Evolutionary conservation across 2,329 filamentous ascomycete species (phyloP), one percentile per base, ranked within the genome.

Genomic region (Monosporascus sp.): DNA sequence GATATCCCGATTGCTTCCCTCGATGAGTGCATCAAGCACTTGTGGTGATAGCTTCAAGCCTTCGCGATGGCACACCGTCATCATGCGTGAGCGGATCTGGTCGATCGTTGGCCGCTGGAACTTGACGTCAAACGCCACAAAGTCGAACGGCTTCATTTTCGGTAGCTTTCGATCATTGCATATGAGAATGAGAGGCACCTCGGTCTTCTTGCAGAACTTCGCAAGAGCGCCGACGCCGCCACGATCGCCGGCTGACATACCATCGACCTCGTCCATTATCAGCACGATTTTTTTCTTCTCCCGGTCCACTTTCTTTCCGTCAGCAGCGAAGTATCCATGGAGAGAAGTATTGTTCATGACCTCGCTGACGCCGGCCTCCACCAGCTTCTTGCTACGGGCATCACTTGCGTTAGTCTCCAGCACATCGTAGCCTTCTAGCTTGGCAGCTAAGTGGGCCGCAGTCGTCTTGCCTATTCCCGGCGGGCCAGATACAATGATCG

Each of bases 201-300:
- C 86, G 0, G 92, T 94, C 78, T 96, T 97, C 75, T 90, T 96
- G 79, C 93, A 97, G 51, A 96, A 88, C 54, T 94, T 91, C 53
- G 94, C 93, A 53, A 99, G 79, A 31, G 94, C 94, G 49, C 92
- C 94, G 48, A 99, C 94, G 70, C 94, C 94, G 60, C 94, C 94
- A 56, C 94, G 87, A 68, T 99, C 94, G 67, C 94, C 94, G 37
- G 91, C 92, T 56, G 93, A 97, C 94, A 99, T 97, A 50, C 94
- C 94, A 65, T 99, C 94, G 5, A 99, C 94, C 72, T 99, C 94
- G 63, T 99, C 94, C 94, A 99, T 97, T 73, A 99, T 91, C 48
- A 99, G 76, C 6, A 97, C 90, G 36, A 97, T 85, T 63, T 97
- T 97, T 76, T 95, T 96, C 76, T 94, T 97, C 17, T 79, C 79